phyloP scores from a whole-genome alignment of 2,329 filamentous ascomycete species.

The Plenodomus lindquistii region DNA sequence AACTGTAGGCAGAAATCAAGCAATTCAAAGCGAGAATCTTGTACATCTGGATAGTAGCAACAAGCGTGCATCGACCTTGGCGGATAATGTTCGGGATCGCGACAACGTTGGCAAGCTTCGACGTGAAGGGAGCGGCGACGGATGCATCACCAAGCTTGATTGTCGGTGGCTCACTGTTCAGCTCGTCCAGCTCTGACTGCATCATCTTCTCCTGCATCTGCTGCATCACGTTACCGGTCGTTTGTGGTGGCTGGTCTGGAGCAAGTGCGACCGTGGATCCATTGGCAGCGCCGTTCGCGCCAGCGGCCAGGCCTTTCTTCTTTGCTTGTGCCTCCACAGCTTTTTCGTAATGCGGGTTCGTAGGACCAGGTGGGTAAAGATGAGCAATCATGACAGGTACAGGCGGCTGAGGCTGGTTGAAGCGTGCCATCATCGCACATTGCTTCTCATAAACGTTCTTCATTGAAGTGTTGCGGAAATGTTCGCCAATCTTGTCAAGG shows the following conservation, averaged over 20 bases:
- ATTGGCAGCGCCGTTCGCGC: constrained; percentile 49
- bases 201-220: constrained; percentile 80
- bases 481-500: constrained; percentile 86
- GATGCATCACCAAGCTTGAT: constrained; percentile 98
- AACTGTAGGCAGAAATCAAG: constrained; percentile 94
- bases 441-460: constrained; percentile 99
- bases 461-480: constrained; percentile 93
- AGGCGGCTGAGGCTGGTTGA: constrained; percentile 91
- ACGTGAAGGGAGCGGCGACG: constrained; percentile 95
- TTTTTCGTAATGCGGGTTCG: constrained; percentile 92
- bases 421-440: constrained; percentile 84
- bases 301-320: constrained; percentile 69
- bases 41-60: constrained; percentile 99
- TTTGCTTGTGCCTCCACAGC: constrained; percentile 85
- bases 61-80: constrained; percentile 94
- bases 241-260: constrained; percentile 59
- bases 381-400: constrained; percentile 92
- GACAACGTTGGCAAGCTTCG: constrained; percentile 94
- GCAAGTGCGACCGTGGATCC: constrained; percentile 22
- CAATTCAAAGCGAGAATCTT: constrained; percentile 98
- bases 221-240: constrained; percentile 70
- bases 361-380: constrained; percentile 86
- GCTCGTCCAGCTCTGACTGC: constrained; percentile 76
- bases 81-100: constrained; percentile 98
- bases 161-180: constrained; percentile 84